These are phyloP conservation scores for Chlamydomonas eustigma DNA, from an alignment of 139 green algal genomes.

Conservation along the genomic window DNA sequence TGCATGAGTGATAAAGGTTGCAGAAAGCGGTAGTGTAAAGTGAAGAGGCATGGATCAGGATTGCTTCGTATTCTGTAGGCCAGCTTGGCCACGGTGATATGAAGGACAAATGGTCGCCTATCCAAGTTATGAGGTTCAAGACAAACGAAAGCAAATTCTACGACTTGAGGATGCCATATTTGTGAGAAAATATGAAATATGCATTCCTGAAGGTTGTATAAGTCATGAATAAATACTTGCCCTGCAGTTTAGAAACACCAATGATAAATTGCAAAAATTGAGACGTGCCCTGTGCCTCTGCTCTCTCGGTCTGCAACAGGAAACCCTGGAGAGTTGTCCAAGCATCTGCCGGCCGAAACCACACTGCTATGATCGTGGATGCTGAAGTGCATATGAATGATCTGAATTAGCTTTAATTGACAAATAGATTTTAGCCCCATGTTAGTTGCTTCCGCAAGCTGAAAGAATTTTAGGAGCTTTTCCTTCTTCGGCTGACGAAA, in stretches of 20 bases:
- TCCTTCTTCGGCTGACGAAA: no score
- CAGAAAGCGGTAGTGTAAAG: no score
- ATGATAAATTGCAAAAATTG: not conserved
- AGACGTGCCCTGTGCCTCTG: not conserved
- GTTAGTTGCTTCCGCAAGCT: not conserved
- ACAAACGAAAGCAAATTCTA: constrained; percentile 33
- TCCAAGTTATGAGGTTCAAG: constrained; percentile 38
- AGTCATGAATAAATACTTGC: not conserved
- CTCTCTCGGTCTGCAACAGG: not conserved
- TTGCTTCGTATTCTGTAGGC: constrained; percentile 27
- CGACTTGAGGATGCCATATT: constrained; percentile 25
- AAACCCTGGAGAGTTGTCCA: constrained; percentile 11
- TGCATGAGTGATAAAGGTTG: no score
- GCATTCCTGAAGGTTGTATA: not conserved
- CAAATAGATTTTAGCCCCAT: not conserved
- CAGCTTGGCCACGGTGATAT: constrained; percentile 49
- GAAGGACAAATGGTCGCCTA: constrained; percentile 30
- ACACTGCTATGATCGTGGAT: constrained; percentile 45
- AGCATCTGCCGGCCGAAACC: constrained; percentile 38
- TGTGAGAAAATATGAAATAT: constrained; percentile 8
- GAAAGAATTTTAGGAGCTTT: no score
- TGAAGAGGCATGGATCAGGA: no score
- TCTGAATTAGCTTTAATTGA: not conserved
- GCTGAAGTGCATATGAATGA: constrained; percentile 22
- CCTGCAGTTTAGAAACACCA: not conserved